A percentile compares a stretch with the other conserved stretches of the same genome.
Evolutionary conservation across 129 eudicot genomes (phyloP).

Genomic region (Deinandra increscens): DNA sequence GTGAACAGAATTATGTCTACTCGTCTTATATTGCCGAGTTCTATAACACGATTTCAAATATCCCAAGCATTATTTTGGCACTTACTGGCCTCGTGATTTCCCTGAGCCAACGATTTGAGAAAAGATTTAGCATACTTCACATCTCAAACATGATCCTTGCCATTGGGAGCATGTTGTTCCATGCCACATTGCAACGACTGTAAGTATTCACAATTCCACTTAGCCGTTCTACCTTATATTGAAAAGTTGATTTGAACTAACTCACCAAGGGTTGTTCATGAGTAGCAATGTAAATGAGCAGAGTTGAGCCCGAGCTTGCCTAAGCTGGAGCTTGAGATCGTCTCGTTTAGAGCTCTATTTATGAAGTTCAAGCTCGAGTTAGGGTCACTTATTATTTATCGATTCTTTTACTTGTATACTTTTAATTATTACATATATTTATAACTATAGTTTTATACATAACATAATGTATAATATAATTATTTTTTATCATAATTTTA

Average conservation of each 20-base stretch:
- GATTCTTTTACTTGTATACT: no score
- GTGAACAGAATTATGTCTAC: conserved; percentile 58
- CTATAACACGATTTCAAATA: conserved; percentile 60
- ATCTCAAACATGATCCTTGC: conserved; percentile 63
- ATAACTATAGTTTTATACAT: no score
- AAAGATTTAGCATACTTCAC: conserved; percentile 66
- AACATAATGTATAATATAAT: background rate
- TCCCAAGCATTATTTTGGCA: conserved; percentile 53
- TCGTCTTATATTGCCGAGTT: conserved; percentile 69
- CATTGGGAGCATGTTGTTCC: conserved; percentile 62
- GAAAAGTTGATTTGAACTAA: background rate
- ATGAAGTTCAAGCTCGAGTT: no score
- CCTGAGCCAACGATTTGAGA: conserved; percentile 64
- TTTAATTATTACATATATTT: no score
- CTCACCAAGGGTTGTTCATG: background rate
- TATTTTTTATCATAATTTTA: background rate
- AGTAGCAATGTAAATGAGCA: background rate
- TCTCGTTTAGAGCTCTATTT: no score
- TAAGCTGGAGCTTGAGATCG: background rate
- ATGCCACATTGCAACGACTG: conserved; percentile 61
- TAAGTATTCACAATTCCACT: conserved; percentile 31
- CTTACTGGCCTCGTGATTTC: conserved; percentile 56
- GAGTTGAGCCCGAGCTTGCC: background rate
- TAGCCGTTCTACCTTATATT: background rate
- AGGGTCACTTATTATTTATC: no score